Evolutionary conservation across 1,284 basidiomycete genomes (phyloP).

Genomic region (Rhodotorula sp.): DNA sequence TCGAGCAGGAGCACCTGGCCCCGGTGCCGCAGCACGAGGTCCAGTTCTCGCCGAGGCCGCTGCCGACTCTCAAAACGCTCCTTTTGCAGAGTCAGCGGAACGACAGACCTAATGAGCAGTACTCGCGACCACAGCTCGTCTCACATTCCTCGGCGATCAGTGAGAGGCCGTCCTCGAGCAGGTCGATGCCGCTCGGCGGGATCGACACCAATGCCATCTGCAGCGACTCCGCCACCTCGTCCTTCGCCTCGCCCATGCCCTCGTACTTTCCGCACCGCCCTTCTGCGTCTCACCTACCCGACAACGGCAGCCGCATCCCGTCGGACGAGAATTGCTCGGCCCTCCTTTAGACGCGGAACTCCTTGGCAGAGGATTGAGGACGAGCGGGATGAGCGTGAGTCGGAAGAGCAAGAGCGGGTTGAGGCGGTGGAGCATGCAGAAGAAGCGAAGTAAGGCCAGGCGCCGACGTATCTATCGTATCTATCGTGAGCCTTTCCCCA

Average conservation of each 20-base stretch:
- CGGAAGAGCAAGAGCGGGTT: too few species aligned
- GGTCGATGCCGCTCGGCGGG: background rate
- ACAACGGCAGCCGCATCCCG: background rate
- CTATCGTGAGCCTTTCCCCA: too few species aligned
- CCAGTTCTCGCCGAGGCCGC: background rate
- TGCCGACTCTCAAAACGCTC: background rate
- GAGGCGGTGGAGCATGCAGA: too few species aligned
- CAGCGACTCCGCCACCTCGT: background rate
- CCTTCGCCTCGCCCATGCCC: background rate
- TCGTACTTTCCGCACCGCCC: background rate
- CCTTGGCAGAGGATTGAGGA: too few species aligned
- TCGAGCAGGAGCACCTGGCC: background rate
- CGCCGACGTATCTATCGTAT: too few species aligned
- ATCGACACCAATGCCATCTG: background rate
- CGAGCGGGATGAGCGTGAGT: too few species aligned
- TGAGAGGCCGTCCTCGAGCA: background rate
- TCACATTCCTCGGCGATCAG: constrained; percentile 14
- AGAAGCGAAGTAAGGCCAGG: too few species aligned
- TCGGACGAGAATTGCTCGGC: background rate
- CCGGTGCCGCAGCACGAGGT: background rate
- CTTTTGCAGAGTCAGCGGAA: background rate
- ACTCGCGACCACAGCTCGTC: constrained; percentile 4
- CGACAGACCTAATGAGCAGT: background rate
- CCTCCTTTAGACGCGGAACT: background rate
- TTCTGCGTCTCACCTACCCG: background rate